A percentile compares a stretch with the other conserved stretches of the same genome.
phyloP scores from a whole-genome alignment of 148 eudicot species.

The Gaultheria prostrata region DNA sequence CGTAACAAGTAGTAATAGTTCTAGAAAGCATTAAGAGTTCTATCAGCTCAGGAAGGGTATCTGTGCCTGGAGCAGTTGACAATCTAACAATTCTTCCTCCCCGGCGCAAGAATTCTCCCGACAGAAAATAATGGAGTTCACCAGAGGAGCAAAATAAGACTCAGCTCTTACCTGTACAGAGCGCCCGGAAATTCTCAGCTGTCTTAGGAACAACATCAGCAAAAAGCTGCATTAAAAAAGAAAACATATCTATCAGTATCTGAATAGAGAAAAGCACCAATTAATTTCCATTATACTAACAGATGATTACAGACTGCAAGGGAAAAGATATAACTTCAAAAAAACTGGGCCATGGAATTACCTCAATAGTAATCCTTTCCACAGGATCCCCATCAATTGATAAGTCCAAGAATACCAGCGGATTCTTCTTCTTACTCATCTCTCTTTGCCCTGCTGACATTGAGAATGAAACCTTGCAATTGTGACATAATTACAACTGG shows the following conservation, averaged over 20 bases:
- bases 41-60: not conserved
- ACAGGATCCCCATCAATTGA: constrained; percentile 65
- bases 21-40: not conserved
- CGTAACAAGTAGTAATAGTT: not conserved
- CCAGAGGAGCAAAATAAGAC: not conserved
- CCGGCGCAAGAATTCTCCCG: not conserved
- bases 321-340: not conserved
- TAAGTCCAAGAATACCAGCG: constrained; percentile 73
- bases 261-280: not conserved
- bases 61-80: not conserved
- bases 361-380: constrained; percentile 79
- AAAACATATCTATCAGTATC: constrained; percentile 16
- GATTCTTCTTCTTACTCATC: constrained; percentile 77
- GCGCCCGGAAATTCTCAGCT: constrained; percentile 93
- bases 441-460: constrained; percentile 20
- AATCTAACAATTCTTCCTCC: not conserved
- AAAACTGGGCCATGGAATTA: constrained; percentile 17
- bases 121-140: not conserved
- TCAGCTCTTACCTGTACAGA: constrained; percentile 70
- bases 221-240: constrained; percentile 60
- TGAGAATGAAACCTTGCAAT: constrained; percentile 6
- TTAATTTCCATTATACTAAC: not conserved
- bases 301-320: not conserved
- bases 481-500: not conserved
- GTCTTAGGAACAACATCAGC: constrained; percentile 93